phyloP scores from a whole-genome alignment of 176 grass and related monocot genomes.

The maize (Zea mays) region DNA sequence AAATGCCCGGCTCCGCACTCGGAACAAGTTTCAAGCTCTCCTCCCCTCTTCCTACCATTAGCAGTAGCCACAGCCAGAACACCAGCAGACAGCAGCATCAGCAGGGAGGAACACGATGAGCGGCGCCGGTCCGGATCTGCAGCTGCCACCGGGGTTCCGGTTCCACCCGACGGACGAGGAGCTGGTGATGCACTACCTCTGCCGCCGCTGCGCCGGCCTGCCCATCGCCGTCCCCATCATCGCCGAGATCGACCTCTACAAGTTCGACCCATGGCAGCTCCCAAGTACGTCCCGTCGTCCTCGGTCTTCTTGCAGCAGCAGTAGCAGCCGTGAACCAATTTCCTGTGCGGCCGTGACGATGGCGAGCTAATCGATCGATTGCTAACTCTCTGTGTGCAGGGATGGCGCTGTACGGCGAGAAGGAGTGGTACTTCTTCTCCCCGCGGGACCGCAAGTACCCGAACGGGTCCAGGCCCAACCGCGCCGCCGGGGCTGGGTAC shows the following conservation, averaged over 20 bases:
- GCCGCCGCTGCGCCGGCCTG: slow-evolving; percentile 70
- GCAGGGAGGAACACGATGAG: slow-evolving; percentile 30
- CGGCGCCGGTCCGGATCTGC: slow-evolving; percentile 42
- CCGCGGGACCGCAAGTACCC: slow-evolving; percentile 92
- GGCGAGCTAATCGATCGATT: background rate
- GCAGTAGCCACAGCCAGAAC: background rate
- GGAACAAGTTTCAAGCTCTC: slow-evolving; percentile 71
- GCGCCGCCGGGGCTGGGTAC: slow-evolving; percentile 77
- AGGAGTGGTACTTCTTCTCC: slow-evolving; percentile 97
- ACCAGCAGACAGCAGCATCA: background rate
- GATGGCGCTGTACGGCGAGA: slow-evolving; percentile 83
- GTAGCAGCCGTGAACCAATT: no score
- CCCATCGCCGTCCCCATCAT: slow-evolving; percentile 87
- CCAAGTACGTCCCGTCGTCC: slow-evolving; percentile 43
- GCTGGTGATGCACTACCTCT: slow-evolving; percentile 92
- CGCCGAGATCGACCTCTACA: slow-evolving; percentile 95
- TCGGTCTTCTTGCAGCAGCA: background rate
- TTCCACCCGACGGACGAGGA: slow-evolving; percentile 99
- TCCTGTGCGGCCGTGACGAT: background rate
- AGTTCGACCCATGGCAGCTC: slow-evolving; percentile 88
- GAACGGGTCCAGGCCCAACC: slow-evolving; percentile 78
- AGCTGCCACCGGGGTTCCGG: slow-evolving; percentile 89
- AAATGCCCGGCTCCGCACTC: slow-evolving; percentile 53
- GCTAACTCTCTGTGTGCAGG: slow-evolving; percentile 15
- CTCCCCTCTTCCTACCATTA: slow-evolving; percentile 20